Conservation (phyloP, 2,329 filamentous ascomycete species). For the Zymoseptoria crescenta region DNA sequence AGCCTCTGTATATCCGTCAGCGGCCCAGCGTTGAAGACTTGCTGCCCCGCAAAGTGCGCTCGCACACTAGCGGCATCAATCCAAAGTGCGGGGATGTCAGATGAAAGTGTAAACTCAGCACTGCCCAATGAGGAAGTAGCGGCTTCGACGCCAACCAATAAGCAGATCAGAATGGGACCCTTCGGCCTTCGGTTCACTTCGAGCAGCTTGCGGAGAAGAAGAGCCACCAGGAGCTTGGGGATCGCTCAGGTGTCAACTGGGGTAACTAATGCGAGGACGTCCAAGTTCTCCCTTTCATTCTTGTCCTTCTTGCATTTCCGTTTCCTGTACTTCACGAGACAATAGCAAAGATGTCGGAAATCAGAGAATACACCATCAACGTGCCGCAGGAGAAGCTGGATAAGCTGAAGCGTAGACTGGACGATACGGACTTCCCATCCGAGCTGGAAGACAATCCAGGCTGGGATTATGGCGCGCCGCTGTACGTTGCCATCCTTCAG, state of each 20-base stretch:
- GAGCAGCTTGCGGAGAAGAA: no score
- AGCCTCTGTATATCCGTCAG: no score
- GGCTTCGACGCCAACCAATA: no score
- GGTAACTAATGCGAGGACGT: no score
- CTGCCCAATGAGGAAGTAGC: neutral
- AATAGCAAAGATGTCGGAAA: slow-evolving; percentile 5
- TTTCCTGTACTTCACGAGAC: no score
- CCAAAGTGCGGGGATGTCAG: neutral
- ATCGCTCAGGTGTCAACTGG: no score
- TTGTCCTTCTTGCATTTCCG: no score
- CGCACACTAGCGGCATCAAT: neutral
- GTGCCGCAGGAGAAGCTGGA: slow-evolving; percentile 13
- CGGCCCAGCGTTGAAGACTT: no score
- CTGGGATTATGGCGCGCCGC: slow-evolving; percentile 54
- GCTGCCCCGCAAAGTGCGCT: neutral
- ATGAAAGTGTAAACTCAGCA: neutral
- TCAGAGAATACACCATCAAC: slow-evolving; percentile 10
- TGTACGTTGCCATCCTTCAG: slow-evolving; percentile 23
- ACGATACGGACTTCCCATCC: slow-evolving; percentile 9
- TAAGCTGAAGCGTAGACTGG: slow-evolving; percentile 5
- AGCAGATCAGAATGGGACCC: no score
- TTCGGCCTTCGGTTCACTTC: no score
- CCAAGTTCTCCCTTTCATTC: no score
- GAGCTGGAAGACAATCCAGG: slow-evolving; percentile 32
- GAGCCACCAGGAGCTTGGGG: no score